Percentiles rank a stretch among this genome's conserved stretches.
These are phyloP conservation scores for Botrytis pseudocinerea DNA, from an alignment of 2,329 filamentous ascomycete genomes.

Conservation along the genomic window DNA sequence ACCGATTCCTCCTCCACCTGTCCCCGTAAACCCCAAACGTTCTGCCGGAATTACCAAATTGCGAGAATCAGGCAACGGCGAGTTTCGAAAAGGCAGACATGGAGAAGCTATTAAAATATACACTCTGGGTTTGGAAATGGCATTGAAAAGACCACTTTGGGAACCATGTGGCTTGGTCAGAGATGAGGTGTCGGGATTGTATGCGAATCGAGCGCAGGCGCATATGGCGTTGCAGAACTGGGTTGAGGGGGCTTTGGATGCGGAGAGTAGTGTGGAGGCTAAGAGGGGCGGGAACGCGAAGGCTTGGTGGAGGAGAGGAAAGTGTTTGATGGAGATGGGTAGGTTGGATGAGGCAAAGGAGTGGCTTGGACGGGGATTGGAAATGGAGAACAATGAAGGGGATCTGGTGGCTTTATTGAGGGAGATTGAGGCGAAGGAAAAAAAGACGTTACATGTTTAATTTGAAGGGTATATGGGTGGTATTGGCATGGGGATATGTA, in stretches of 20 bases:
- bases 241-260: conserved; percentile 85
- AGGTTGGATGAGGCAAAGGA: conserved; percentile 76
- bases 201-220: conserved; percentile 86
- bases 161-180: conserved; percentile 80
- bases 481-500: neutral
- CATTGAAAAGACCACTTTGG: conserved; percentile 77
- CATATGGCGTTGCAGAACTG: conserved; percentile 80
- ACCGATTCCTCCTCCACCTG: conserved; percentile 76
- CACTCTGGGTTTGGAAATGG: conserved; percentile 87
- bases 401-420: conserved; percentile 64
- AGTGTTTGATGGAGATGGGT: conserved; percentile 89
- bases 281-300: conserved; percentile 87
- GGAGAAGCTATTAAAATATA: conserved; percentile 79
- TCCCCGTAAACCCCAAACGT: conserved; percentile 92
- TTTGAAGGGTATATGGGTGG: neutral
- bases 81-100: conserved; percentile 76
- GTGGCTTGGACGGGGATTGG: conserved; percentile 75
- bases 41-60: conserved; percentile 86
- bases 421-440: conserved; percentile 56
- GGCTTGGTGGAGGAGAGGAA: conserved; percentile 88
- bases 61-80: conserved; percentile 80
- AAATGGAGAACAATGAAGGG: conserved; percentile 74
- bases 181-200: conserved; percentile 79
- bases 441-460: conserved; percentile 28
- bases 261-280: conserved; percentile 83